These are phyloP conservation scores for Sambucus nigra DNA, from an alignment of 129 eudicot species.

Conservation along the genomic window DNA sequence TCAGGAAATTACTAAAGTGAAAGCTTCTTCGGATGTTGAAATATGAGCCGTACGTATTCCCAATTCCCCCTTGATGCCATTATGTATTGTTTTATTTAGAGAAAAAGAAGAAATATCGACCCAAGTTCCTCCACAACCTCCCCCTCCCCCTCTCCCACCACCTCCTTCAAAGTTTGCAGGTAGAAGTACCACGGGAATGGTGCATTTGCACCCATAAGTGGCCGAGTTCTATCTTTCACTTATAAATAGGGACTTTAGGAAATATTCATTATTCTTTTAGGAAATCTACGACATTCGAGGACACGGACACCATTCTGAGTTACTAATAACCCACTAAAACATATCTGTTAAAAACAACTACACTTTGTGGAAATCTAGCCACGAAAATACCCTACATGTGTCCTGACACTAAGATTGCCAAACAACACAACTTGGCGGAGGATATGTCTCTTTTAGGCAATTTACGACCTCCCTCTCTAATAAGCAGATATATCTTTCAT, in stretches of 20 bases:
- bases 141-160: conserved; percentile 73
- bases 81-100: conserved; percentile 20
- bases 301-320: too few species aligned
- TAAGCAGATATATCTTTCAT: too few species aligned
- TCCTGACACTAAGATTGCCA: too few species aligned
- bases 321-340: too few species aligned
- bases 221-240: conserved; percentile 93
- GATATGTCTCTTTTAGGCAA: too few species aligned
- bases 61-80: conserved; percentile 87
- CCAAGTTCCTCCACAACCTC: conserved; percentile 36
- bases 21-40: conserved; percentile 54
- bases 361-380: too few species aligned
- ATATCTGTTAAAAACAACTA: too few species aligned
- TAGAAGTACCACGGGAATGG: conserved; percentile 38
- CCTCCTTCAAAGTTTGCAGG: conserved; percentile 55
- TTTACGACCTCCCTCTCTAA: too few species aligned
- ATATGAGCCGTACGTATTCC: conserved; percentile 74
- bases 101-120: conserved; percentile 31
- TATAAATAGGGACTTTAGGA: conserved; percentile 83
- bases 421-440: too few species aligned
- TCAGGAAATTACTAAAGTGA: conserved; percentile 37
- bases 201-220: conserved; percentile 87
- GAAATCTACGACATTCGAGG: too few species aligned
- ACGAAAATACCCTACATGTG: too few species aligned
- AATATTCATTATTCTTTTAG: conserved; percentile 54